phyloP scores from a whole-genome alignment of 2,329 filamentous ascomycete genomes.

The Colletotrichum higginsianum region DNA sequence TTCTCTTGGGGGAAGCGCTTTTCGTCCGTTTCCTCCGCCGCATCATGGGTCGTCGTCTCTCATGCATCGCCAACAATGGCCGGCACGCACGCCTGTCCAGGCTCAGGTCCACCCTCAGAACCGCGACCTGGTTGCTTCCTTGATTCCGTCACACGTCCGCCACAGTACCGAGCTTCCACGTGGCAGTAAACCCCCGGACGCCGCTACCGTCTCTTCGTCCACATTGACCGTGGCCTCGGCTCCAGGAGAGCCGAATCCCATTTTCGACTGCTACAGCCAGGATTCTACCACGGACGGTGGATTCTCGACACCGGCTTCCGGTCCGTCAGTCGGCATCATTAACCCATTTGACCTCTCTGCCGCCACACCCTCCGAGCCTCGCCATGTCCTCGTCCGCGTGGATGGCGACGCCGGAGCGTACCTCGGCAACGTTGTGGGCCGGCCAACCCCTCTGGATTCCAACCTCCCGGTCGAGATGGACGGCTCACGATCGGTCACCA shows the following conservation, averaged over 20 bases:
- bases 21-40: slow-evolving; percentile 32
- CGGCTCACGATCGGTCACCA: slow-evolving; percentile 29
- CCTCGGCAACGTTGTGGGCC: slow-evolving; percentile 23
- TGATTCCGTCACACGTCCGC: slow-evolving; percentile 24
- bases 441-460: slow-evolving; percentile 5
- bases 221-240: neutral
- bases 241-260: neutral
- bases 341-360: slow-evolving; percentile 37
- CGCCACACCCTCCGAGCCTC: slow-evolving; percentile 25
- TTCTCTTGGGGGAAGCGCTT: slow-evolving; percentile 36
- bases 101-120: slow-evolving; percentile 25
- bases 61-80: slow-evolving; percentile 40
- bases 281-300: slow-evolving; percentile 8
- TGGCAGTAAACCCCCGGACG: slow-evolving; percentile 4
- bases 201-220: neutral
- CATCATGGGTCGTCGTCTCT: slow-evolving; percentile 34
- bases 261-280: slow-evolving; percentile 3
- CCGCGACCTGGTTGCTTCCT: slow-evolving; percentile 19
- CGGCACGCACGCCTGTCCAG: slow-evolving; percentile 29
- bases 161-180: slow-evolving; percentile 7
- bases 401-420: slow-evolving; percentile 32
- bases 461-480: slow-evolving; percentile 13
- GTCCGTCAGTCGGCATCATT: slow-evolving; percentile 13
- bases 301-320: slow-evolving; percentile 19
- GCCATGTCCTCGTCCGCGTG: slow-evolving; percentile 38